Base-by-base conservation (phyloP, 148 eudicot species). In the Nepenthes mirabilis region DNA sequence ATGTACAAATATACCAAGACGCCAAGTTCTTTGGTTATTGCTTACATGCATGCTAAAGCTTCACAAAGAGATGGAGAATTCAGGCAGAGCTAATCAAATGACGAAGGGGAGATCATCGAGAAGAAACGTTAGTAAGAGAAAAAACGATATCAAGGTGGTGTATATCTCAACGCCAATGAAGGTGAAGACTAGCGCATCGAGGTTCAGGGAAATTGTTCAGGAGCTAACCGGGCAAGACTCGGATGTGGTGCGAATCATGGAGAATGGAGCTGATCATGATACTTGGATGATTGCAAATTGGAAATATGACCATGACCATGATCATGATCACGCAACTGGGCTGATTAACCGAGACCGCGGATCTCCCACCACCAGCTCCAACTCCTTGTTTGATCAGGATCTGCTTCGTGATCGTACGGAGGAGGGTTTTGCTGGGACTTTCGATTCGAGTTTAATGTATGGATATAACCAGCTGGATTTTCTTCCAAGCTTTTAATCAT, bases 101-200 rank as follows among this genome's bases (percentile, higher is more conserved):
- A 11, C 48, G 48, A 45, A 45, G 6, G 48, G 48, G 11, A 6
- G 11, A 45, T 6, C 6, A 45, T 11, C 8, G 11, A 45, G 48
- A 45, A 45, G 11, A 45, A 23, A 23, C 23, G 23, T 23, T 23
- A 11, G 48, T 11, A 45, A 45, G 48, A 45, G 48, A 45, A 45
- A 45, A 34, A 45, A 57, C 34, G 53, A 43, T 10, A 37, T 77
- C 2, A 81, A 81, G 61, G 78, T 81, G 43, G 82, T 81, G 14
- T 78, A 81, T 70, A 81, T 81, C 66, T 81, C 82, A 2, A 81
- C 78, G 61, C 86, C 86, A 0, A 66, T 81, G 75, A 81, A 72
- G 58, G 82, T 81, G 51, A 75, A 74, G 58, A 70, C 80, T 0
- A 59, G 76, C 56, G 86, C 86, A 14, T 75, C 80, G 0, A 65